Evolutionary conservation across 192 early-diverging fungal genomes (phyloP).

Genomic region (Umbelopsis sp.): DNA sequence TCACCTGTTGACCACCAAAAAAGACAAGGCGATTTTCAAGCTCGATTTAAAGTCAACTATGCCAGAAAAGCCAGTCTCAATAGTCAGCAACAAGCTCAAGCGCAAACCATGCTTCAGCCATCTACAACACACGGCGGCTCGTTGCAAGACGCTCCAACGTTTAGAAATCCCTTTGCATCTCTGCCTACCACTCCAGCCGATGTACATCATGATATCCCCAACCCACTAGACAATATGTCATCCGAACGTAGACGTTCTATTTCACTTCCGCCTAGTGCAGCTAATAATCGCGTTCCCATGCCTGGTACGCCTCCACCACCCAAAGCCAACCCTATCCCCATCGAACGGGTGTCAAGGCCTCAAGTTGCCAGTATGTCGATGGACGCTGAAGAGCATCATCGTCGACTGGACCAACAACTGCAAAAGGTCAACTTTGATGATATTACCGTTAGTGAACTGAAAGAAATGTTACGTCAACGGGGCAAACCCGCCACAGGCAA

Average conservation of each 20-base stretch:
- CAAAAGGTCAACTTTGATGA: conserved; percentile 71
- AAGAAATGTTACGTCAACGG: conserved; percentile 70
- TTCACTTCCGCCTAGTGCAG: conserved; percentile 20
- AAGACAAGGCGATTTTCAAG: conserved; percentile 35
- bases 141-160: conserved; percentile 18
- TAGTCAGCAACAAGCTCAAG: conserved; percentile 13
- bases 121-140: not conserved
- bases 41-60: conserved; percentile 40
- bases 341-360: conserved; percentile 26
- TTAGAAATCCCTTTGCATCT: conserved; percentile 21
- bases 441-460: conserved; percentile 74
- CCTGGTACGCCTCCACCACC: conserved; percentile 26
- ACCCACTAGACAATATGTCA: not conserved
- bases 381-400: conserved; percentile 54
- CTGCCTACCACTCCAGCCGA: conserved; percentile 14
- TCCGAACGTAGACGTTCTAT: conserved; percentile 21
- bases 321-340: conserved; percentile 38
- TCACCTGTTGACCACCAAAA: conserved; percentile 35
- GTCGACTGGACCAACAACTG: conserved; percentile 63
- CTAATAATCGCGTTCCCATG: not conserved
- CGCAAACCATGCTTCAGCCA: not conserved
- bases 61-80: conserved; percentile 25
- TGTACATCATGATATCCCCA: not conserved
- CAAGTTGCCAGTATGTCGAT: conserved; percentile 13
- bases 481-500: conserved; percentile 71